Evolutionary conservation across 139 green algal genomes (phyloP), one percentile per base, ranked within the genome.

Genomic region (Limnomonas spitsbergensis): DNA sequence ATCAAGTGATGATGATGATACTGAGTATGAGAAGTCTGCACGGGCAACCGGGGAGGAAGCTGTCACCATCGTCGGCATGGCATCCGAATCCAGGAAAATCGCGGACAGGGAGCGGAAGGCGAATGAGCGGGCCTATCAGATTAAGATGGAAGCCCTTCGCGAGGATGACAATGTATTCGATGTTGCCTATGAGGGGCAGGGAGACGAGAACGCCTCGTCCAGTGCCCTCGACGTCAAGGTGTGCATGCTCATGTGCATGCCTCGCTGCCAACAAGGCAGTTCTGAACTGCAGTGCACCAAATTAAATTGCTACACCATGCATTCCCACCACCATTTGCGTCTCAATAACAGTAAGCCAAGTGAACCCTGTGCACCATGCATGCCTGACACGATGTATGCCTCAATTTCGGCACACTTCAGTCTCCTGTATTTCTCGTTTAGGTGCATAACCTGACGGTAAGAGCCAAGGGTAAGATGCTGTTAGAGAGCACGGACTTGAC

Each of bases 91-190:
- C 38, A 94, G 92, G 79, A 97, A 97, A 83, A 54, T 95, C 0
- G 85, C 87, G 0, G 92, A 97, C 76, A 93, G 92, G 80, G 92
- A 95, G 82, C 89, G 94, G 24, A 93, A 94, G 81, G 84, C 86
- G n/a, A 47, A 83, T 35, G 92, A 96, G 81, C 91, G 93, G 73
- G 90, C 92, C 29, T 86, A 88, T 36, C 87, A 66, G 78, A 81
- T 86, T 4, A 98, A 97, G 85, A 80, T 88, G 71, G 93, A 93
- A 9, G 95, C 96, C 1, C 76, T 99, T 80, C 82, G 78, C 2
- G 95, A 98, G 54, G 96, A 98, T 78, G 93, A 98, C 78, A 96
- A 94, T 75, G 95, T 97, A 34, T 99, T 99, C 83, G 96, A 98
- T 42, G 96, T 99, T 4, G 87, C 92, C 2, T 97, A 91, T 47